A percentile compares a stretch with the other conserved stretches of the same genome.
phyloP scores from a whole-genome alignment of 305 asterid genomes.

The Plantago rigida region DNA sequence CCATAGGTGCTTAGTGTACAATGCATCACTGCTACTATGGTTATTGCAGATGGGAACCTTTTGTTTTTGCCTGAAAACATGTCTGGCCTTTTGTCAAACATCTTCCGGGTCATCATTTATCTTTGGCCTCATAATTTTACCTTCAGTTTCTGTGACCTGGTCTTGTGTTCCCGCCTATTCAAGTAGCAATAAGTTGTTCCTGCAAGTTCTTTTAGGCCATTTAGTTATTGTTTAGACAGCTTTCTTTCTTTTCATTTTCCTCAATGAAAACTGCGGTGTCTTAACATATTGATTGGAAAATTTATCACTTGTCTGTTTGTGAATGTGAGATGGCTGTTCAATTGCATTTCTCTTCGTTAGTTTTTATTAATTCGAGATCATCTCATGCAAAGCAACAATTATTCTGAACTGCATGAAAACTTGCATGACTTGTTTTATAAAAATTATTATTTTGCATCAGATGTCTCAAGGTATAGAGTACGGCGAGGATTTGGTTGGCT shows the following conservation, averaged over 20 bases:
- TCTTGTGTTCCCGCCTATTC: background rate
- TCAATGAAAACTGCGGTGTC: background rate
- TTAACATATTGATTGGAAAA: background rate
- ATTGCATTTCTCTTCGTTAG: background rate
- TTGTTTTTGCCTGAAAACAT: conserved; percentile 3
- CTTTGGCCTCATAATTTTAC: background rate
- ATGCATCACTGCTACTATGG: background rate
- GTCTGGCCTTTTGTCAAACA: conserved; percentile 7
- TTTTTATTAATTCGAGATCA: conserved; percentile 9
- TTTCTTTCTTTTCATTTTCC: background rate
- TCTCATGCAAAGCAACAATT: conserved; percentile 12
- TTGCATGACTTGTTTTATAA: conserved; percentile 18
- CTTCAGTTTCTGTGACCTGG: background rate
- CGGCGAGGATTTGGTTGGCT: conserved; percentile 61
- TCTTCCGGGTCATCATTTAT: background rate
- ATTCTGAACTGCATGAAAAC: conserved; percentile 10
- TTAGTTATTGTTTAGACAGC: too few relatives aligned
- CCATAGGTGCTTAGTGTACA: background rate
- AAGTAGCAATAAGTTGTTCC: too few relatives aligned
- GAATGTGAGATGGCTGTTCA: background rate
- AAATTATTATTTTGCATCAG: conserved; percentile 33
- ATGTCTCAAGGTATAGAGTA: conserved; percentile 39
- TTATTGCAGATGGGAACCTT: background rate
- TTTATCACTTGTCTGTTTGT: background rate
- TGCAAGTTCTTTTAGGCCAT: too few relatives aligned